Base-by-base conservation (phyloP, 2,329 filamentous ascomycete species). In the Arthrinium puccinioides region DNA sequence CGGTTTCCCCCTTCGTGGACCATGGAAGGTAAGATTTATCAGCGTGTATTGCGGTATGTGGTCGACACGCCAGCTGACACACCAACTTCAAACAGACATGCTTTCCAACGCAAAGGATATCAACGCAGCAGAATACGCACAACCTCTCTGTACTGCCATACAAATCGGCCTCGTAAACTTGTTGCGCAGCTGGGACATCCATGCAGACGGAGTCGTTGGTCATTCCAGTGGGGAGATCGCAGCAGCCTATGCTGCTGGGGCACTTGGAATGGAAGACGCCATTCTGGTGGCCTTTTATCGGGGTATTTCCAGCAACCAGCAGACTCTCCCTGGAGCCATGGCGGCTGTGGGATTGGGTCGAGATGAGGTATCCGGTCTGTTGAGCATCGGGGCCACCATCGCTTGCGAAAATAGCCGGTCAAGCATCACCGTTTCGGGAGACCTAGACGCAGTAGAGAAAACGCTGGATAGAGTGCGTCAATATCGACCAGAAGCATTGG, bases 261-360 rank as follows among this genome's bases (percentile, higher is more conserved):
- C 30, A 18, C 6, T 32, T 20, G 15, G 13, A 10, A 15, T 45
- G 9, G 46, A 49, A 21, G 38, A 37, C 19, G 48, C 48, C 23
- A 49, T 50, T 43, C 44, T 43, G 25, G 43, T 42, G 10, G 48
- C 48, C 9, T 47, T 47, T 48, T 60, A 63, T 15, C n/a, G 28
- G 9, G 28, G 28, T 9, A 13, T 15, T 5, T 15, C 11, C 16
- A 30, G 10, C 9, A 10, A 10, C n/a, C 10, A 13, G 10, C 28
- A 15, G n/a, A 30, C 23, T 13, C 8, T 8, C 9, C 23, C 23
- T 25, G 30, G 30, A 4, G 11, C 5, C 19, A 32, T 32, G 30
- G 30, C 30, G 4, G 30, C 30, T 14, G 13, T 32, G 19, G 30
- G 30, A 6, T 9, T 32, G 2, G 30, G 30, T 9, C 30, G 19